Conservation (phyloP, 768 basidiomycete species). For the Chalciporus piperatus region DNA sequence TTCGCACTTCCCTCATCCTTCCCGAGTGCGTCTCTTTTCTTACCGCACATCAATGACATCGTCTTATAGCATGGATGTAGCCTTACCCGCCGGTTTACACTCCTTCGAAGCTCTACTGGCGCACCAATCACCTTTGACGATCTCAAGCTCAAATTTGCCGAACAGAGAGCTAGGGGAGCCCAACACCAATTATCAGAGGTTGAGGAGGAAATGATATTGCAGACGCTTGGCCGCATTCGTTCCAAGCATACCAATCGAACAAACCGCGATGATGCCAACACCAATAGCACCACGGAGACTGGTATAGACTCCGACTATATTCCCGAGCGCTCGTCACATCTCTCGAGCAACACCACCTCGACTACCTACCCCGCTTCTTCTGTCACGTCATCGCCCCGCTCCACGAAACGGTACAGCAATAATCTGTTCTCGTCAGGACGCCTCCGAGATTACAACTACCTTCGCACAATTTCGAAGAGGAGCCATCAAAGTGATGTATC, state of each 20-base stretch:
- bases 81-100: slow-evolving; percentile 77
- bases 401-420: slow-evolving; percentile 76
- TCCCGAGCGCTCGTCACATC: slow-evolving; percentile 34
- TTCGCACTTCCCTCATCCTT: slow-evolving; percentile 83
- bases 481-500: slow-evolving; percentile 38
- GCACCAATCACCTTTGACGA: slow-evolving; percentile 64
- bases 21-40: slow-evolving; percentile 62
- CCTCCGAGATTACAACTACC: slow-evolving; percentile 69
- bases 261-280: slow-evolving; percentile 16
- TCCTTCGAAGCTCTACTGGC: slow-evolving; percentile 67
- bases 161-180: slow-evolving; percentile 70
- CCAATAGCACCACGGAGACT: slow-evolving; percentile 13
- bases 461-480: slow-evolving; percentile 53
- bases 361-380: slow-evolving; percentile 39
- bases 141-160: slow-evolving; percentile 64
- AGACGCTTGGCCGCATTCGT: slow-evolving; percentile 60
- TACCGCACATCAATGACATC: slow-evolving; percentile 1
- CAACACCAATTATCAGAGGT: slow-evolving; percentile 71
- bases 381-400: slow-evolving; percentile 40
- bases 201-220: slow-evolving; percentile 82
- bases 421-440: slow-evolving; percentile 84
- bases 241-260: slow-evolving; percentile 30
- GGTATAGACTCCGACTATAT: slow-evolving; percentile 30
- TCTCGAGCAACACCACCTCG: slow-evolving; percentile 38
- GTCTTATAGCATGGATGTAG: slow-evolving; percentile 39